Evolutionary conservation across 352 stramenopile genomes (phyloP), one percentile per base, ranked within the genome.

Genomic region (Phytophthora aleatoria): DNA sequence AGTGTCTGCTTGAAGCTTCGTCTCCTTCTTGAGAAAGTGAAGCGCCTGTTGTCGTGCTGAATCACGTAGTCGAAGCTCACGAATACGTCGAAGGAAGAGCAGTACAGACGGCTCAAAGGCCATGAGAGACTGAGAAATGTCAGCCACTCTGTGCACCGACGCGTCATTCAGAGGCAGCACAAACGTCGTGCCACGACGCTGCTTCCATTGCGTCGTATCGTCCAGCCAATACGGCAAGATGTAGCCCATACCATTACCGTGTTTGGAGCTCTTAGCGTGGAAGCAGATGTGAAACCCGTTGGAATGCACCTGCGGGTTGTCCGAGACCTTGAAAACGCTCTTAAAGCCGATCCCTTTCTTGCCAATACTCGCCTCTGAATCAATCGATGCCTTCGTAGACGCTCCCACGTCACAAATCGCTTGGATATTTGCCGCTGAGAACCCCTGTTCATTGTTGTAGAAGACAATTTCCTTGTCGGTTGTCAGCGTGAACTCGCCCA

Each of bases 281-380:
- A 96, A 96, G 45, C 79, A 82, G 20, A 94, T 83, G 57, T 94
- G 87, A 52, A 93, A 95, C 13, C 89, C 89, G 48, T 96, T 96
- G 44, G 87, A 96, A 65, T 97, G 89, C 35, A 97, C 85, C 36
- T 97, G 77, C 1, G 89, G 89, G 1, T 67, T 61, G 41, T 95
- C 79, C 0, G 87, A 93, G 20, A 97, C 82, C 59, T 93, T 92
- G 71, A 97, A 97, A 3, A 97, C 89, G n/a, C 86, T 95, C 69
- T 97, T 97, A 57, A 97, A 97, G 24, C 87, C 89, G 47, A 97
- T 97, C 3, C 89, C 89, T 56, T 97, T 97, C 59, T 94, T 93
- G 30, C 89, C 87, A n/a, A 97, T 97, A 62, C 87, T 94, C 7
- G 55, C 71, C 13, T 64, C 64, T 15, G 64, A 71, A 50, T 64